A percentile compares a stretch with the other conserved stretches of the same genome.
Evolutionary conservation across 352 stramenopile species (phyloP).

Genomic region (Thraustotheca clavata): DNA sequence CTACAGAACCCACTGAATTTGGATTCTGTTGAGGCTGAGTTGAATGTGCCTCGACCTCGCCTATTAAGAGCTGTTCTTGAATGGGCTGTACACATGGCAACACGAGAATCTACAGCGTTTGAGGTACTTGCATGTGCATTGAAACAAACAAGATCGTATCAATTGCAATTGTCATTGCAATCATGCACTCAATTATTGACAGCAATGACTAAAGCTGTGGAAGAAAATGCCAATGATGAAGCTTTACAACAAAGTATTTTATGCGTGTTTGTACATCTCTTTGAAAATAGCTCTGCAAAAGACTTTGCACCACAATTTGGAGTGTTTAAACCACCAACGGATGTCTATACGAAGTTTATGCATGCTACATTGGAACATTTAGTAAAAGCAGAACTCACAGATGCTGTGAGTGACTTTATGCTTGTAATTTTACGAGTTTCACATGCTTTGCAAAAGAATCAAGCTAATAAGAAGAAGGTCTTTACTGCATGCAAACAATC

Average conservation of each 20-base stretch:
- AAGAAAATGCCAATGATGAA: constrained; percentile 23
- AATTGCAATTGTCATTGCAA: constrained; percentile 42
- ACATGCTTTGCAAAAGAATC: constrained; percentile 69
- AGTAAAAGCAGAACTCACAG: constrained; percentile 19
- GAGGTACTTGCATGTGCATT: constrained; percentile 9
- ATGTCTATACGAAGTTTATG: constrained; percentile 66
- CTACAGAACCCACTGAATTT: not conserved
- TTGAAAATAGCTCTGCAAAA: not conserved
- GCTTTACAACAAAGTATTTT: constrained; percentile 32
- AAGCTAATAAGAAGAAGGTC: constrained; percentile 86
- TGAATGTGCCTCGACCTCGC: not conserved
- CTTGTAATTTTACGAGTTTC: constrained; percentile 52
- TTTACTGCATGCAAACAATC: constrained; percentile 77
- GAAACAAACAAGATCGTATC: not conserved
- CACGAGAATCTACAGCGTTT: not conserved
- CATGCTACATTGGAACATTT: constrained; percentile 37
- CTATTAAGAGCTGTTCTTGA: constrained; percentile 11
- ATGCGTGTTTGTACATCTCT: constrained; percentile 53
- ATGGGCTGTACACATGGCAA: constrained; percentile 15
- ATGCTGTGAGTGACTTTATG: constrained; percentile 36
- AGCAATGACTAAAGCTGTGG: constrained; percentile 52
- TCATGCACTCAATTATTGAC: constrained; percentile 67
- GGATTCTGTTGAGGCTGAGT: not conserved
- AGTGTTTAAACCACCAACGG: constrained; percentile 71
- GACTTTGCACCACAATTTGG: constrained; percentile 43